Base-by-base conservation (phyloP, 768 basidiomycete species). In the Mycena vulgaris region DNA sequence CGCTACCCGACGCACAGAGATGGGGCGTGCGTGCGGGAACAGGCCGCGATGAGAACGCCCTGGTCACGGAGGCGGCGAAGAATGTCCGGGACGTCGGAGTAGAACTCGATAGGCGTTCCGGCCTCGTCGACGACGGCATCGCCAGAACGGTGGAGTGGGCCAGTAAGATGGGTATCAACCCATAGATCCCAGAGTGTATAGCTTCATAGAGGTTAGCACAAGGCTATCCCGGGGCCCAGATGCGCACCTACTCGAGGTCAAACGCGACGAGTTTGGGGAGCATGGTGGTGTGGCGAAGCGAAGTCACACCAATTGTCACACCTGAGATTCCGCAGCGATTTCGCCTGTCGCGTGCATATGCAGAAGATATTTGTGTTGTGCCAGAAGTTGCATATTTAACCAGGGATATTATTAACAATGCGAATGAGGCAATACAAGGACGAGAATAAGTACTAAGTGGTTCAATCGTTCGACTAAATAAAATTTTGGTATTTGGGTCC, bases 111-210 rank as follows among this genome's bases (percentile, higher is more conserved):
- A 31, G 30, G 42, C n/a, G 33, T 47, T 16, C 67, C 80, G 27
- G 62, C 86, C 86, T 78, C 84, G 75, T 92, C 90, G 11, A 86
- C 79, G 0, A 92, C 85, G 68, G 80, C 75, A 33, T 87, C 77
- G 16, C 80, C 83, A 27, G 89, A 80, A 51, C 86, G 83, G 63
- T 80, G 85, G 59, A 93, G 79, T 9, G 92, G 89, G 33, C 90
- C 88, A 49, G 85, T 81, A 59, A 93, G 85, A 77, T 95, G 92
- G 21, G 90, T 90, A 78, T 96, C 95, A 60, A 96, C 92, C 95
- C 94, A 95, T 19, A 95, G 83, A 66, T 92, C 88, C 95, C 94
- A 96, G 8, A 96, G 83, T 0, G 95, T 96, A 78, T 93, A 95
- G 76, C 94, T 95, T 70, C 16, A 31, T 2, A 5, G 39, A 9